phyloP scores from a whole-genome alignment of 495 filamentous ascomycete genomes.

The Penicillium daleae region DNA sequence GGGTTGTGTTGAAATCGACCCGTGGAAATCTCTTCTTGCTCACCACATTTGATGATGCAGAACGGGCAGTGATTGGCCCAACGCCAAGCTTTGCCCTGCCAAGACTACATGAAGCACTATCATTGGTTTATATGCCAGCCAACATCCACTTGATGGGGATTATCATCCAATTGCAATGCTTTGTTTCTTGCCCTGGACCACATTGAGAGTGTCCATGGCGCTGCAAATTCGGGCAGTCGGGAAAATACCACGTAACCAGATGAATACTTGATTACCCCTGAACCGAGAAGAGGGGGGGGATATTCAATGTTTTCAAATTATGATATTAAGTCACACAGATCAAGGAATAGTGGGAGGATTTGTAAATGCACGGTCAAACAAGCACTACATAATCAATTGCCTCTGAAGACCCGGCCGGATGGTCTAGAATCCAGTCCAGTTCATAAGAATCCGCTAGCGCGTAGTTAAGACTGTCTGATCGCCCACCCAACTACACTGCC shows the following conservation, averaged over 20 bases:
- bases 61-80: background rate
- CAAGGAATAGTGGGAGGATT: background rate
- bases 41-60: background rate
- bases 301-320: background rate
- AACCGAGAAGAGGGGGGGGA: background rate
- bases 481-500: conserved; percentile 13
- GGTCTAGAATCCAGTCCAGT: conserved; percentile 13
- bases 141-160: background rate
- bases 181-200: conserved; percentile 15
- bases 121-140: background rate
- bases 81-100: conserved; percentile 15
- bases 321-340: background rate
- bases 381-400: conserved; percentile 5
- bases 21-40: conserved; percentile 1
- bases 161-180: conserved; percentile 11
- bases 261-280: background rate
- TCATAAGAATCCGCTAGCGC: conserved; percentile 12
- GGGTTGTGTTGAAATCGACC: background rate
- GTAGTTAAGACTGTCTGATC: conserved; percentile 6
- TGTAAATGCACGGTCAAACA: conserved; percentile 1
- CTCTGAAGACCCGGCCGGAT: background rate
- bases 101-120: background rate
- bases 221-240: conserved; percentile 12
- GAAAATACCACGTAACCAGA: conserved; percentile 5
- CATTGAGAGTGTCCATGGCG: conserved; percentile 5